Percentiles rank a stretch among this genome's conserved stretches.
Evolutionary conservation across 2,329 filamentous ascomycete species (phyloP).

Genomic region (Exserohilum turcica): DNA sequence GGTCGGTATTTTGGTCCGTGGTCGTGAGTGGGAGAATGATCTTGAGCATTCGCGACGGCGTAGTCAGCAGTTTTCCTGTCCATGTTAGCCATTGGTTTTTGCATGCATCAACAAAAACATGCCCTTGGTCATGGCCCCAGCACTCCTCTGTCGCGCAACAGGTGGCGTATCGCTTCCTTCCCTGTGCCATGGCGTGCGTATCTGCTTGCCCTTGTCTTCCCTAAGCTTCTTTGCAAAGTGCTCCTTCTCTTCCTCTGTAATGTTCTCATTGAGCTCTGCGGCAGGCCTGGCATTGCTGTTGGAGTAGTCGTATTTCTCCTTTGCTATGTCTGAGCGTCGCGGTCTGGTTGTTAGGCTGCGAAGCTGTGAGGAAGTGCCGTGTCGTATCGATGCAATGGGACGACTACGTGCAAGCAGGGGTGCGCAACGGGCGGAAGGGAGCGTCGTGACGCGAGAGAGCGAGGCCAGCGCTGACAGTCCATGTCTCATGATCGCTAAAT

Average conservation of each 20-base stretch:
- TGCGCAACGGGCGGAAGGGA: slow-evolving; percentile 18
- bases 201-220: slow-evolving; percentile 60
- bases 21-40: slow-evolving; percentile 76
- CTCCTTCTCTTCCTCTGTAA: slow-evolving; percentile 53
- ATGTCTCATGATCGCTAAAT: slow-evolving; percentile 35
- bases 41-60: slow-evolving; percentile 79
- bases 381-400: slow-evolving; percentile 2
- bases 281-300: slow-evolving; percentile 47
- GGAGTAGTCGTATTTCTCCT: slow-evolving; percentile 27
- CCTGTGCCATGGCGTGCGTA: slow-evolving; percentile 69
- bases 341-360: slow-evolving; percentile 2
- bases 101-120: slow-evolving; percentile 1
- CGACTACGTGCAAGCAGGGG: slow-evolving; percentile 7
- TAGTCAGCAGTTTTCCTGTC: slow-evolving; percentile 76
- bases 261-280: slow-evolving; percentile 50
- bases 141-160: slow-evolving; percentile 56
- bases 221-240: slow-evolving; percentile 52
- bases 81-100: slow-evolving; percentile 9
- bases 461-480: slow-evolving; percentile 32
- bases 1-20: slow-evolving; percentile 61
- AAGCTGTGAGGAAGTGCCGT: slow-evolving; percentile 1
- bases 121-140: slow-evolving; percentile 70
- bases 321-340: slow-evolving; percentile 12
- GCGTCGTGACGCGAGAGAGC: slow-evolving; percentile 23
- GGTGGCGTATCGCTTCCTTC: slow-evolving; percentile 65